phyloP scores from a whole-genome alignment of 441 rosid species.

The Hura crepitans region DNA sequence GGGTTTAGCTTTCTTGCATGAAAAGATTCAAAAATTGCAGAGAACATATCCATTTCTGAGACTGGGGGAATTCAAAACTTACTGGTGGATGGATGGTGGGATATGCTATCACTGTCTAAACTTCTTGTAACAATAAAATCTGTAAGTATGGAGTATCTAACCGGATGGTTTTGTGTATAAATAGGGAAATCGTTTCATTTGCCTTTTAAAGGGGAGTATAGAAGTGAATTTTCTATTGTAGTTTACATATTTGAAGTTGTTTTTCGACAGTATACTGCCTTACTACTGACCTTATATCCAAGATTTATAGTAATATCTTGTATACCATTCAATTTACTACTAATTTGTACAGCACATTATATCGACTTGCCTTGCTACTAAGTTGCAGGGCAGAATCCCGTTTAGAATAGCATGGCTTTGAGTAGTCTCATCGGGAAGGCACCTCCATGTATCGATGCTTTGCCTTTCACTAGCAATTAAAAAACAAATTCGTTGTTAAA shows the following conservation, averaged over 20 bases:
- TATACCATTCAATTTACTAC: not conserved
- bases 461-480: not conserved
- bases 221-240: not conserved
- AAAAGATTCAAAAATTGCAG: not conserved
- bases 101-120: not conserved
- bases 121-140: not conserved
- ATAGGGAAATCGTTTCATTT: not conserved
- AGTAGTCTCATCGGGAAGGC: not conserved
- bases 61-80: not conserved
- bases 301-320: not conserved
- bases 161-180: no score
- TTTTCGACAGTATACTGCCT: not conserved
- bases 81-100: not conserved
- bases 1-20: not conserved
- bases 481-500: not conserved
- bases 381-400: not conserved
- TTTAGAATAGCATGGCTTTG: not conserved
- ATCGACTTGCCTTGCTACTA: not conserved
- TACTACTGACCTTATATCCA: not conserved
- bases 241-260: not conserved
- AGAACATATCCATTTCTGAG: not conserved
- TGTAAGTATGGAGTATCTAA: not conserved
- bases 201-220: not conserved
- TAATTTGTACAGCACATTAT: not conserved
- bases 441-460: not conserved